A percentile compares a stretch with the other conserved stretches of the same genome.
These are phyloP conservation scores for Pyrus bretschneideri DNA, from an alignment of 306 rosid genomes.

Conservation along the genomic window DNA sequence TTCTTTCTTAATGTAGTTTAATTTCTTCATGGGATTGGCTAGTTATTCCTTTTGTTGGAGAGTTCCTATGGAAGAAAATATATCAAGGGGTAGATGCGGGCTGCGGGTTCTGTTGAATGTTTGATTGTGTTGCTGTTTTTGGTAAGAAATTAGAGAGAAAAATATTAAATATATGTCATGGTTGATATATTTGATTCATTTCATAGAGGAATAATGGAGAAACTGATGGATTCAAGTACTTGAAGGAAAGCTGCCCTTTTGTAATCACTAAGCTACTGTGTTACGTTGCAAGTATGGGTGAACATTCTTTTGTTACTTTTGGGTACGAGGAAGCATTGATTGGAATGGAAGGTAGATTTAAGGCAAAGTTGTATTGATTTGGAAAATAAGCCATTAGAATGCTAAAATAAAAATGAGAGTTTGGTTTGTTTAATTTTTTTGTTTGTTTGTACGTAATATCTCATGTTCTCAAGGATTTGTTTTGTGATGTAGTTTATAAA, in stretches of 20 bases:
- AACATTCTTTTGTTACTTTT: constrained; percentile 30
- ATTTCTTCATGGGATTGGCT: not conserved
- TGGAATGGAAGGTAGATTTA: constrained; percentile 60
- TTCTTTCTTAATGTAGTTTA: not conserved
- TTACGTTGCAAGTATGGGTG: constrained; percentile 43
- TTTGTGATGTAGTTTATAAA: not conserved
- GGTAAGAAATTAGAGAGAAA: no score
- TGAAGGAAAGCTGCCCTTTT: constrained; percentile 72
- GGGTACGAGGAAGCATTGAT: constrained; percentile 44
- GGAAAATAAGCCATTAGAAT: not conserved
- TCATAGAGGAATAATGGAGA: constrained; percentile 9
- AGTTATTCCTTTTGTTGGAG: constrained; percentile 3
- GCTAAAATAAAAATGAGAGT: not conserved
- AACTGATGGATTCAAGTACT: constrained; percentile 65
- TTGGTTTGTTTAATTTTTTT: not conserved
- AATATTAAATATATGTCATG: no score
- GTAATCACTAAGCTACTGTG: constrained; percentile 52
- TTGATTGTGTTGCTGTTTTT: no score
- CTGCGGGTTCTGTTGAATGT: no score
- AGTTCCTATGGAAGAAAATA: not conserved
- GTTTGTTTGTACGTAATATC: not conserved
- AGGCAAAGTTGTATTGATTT: constrained; percentile 47
- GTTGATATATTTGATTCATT: no score
- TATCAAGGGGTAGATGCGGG: no score
- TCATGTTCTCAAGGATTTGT: not conserved